Conservation (phyloP, 345 rosid species). For the Atalantia buxifolia region DNA sequence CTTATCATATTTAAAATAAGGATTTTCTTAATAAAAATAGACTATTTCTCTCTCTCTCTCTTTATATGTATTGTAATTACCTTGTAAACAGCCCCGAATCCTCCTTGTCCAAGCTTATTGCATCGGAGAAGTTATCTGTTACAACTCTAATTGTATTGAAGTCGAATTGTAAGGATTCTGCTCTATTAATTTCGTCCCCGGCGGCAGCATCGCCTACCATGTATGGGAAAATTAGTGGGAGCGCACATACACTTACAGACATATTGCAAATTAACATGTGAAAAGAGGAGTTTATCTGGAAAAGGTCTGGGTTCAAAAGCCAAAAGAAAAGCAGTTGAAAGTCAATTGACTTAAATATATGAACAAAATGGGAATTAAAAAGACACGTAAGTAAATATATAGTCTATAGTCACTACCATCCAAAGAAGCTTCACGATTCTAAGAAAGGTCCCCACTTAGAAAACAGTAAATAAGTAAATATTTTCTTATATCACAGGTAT, state of each 20-base stretch:
- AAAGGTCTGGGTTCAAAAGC: neutral
- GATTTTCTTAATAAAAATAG: no score
- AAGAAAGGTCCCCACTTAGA: no score
- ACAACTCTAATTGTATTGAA: constrained; percentile 28
- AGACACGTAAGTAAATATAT: neutral
- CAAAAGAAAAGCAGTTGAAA: neutral
- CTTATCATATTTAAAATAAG: no score
- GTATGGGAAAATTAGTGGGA: neutral
- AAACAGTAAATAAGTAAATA: no score
- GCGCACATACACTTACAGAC: no score
- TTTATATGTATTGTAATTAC: constrained; percentile 9
- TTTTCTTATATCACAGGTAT: no score
- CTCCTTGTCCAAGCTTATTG: constrained; percentile 47
- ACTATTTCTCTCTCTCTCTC: no score
- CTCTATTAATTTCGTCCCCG: constrained; percentile 9
- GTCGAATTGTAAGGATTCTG: constrained; percentile 22
- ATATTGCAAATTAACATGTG: neutral
- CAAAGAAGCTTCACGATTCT: no score
- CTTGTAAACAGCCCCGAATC: constrained; percentile 50
- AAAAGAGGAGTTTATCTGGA: neutral
- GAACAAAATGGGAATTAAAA: neutral
- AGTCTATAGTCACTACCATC: no score
- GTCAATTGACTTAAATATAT: neutral
- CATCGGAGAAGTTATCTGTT: constrained; percentile 35
- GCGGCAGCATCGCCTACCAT: neutral